Evolutionary conservation across 1,284 basidiomycete species (phyloP).

Genomic region (Chondrostereum purpureum): DNA sequence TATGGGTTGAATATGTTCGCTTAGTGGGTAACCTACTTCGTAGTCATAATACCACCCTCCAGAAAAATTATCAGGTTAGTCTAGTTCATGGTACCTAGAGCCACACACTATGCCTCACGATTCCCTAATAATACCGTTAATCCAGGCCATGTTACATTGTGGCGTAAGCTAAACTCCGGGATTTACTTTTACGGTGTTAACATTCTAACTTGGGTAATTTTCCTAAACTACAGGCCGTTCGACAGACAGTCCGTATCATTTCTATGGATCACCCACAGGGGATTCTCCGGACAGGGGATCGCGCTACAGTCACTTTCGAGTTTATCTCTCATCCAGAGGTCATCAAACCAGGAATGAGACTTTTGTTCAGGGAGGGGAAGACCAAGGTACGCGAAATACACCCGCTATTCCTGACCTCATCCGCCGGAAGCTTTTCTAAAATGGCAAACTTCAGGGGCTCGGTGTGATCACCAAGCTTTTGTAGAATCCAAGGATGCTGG

Average conservation of each 20-base stretch:
- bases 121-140: no score
- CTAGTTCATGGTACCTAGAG: no score
- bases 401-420: not conserved
- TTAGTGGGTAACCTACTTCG: no score
- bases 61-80: conserved; percentile 85
- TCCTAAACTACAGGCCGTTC: conserved; percentile 64
- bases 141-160: conserved; percentile 78
- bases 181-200: conserved; percentile 7
- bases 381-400: conserved; percentile 71
- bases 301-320: conserved; percentile 86
- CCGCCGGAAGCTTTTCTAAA: conserved; percentile 3
- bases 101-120: no score
- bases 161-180: conserved; percentile 49
- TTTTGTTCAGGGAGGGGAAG: conserved; percentile 88
- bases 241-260: conserved; percentile 90
- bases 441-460: conserved; percentile 35
- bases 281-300: conserved; percentile 83
- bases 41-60: conserved; percentile 89
- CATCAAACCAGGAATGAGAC: conserved; percentile 86
- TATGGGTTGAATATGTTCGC: no score
- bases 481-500: conserved; percentile 13
- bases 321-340: conserved; percentile 88
- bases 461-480: conserved; percentile 36
- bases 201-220: no score
- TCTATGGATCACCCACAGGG: conserved; percentile 84